These are phyloP conservation scores for Globisporangium carolinianum DNA, from an alignment of 352 stramenopile genomes.

Conservation along the genomic window DNA sequence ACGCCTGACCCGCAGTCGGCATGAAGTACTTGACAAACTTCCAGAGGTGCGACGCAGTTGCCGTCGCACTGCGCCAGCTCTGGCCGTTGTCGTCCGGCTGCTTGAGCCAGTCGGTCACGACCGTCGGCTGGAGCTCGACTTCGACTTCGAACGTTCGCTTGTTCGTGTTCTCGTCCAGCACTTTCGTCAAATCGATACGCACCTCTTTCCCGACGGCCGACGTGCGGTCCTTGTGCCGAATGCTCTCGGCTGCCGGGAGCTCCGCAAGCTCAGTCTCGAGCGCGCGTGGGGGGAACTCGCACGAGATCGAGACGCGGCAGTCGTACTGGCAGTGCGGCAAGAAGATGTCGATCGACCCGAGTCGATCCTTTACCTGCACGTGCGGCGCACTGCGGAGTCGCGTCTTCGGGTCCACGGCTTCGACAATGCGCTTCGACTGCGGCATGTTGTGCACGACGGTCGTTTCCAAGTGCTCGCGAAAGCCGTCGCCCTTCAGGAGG, in stretches of 20 bases:
- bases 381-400: conserved; percentile 35
- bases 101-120: conserved; percentile 72
- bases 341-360: conserved; percentile 83
- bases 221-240: conserved; percentile 70
- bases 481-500: conserved; percentile 65
- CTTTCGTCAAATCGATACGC: conserved; percentile 78
- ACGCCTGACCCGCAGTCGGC: conserved; percentile 68
- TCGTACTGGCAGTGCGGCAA: conserved; percentile 82
- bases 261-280: conserved; percentile 51
- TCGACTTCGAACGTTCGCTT: conserved; percentile 73
- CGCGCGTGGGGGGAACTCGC: conserved; percentile 59
- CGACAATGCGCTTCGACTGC: conserved; percentile 70
- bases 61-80: conserved; percentile 63
- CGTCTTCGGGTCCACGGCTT: conserved; percentile 61
- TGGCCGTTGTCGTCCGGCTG: conserved; percentile 64
- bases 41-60: conserved; percentile 62
- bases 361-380: conserved; percentile 76
- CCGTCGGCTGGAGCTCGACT: conserved; percentile 57
- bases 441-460: conserved; percentile 73
- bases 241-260: conserved; percentile 61
- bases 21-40: conserved; percentile 86
- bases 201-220: conserved; percentile 73
- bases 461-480: conserved; percentile 69
- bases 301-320: conserved; percentile 79
- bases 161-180: conserved; percentile 70